Conservation (phyloP, 192 early-diverging fungal species). For the Backusella liffmaniae region DNA sequence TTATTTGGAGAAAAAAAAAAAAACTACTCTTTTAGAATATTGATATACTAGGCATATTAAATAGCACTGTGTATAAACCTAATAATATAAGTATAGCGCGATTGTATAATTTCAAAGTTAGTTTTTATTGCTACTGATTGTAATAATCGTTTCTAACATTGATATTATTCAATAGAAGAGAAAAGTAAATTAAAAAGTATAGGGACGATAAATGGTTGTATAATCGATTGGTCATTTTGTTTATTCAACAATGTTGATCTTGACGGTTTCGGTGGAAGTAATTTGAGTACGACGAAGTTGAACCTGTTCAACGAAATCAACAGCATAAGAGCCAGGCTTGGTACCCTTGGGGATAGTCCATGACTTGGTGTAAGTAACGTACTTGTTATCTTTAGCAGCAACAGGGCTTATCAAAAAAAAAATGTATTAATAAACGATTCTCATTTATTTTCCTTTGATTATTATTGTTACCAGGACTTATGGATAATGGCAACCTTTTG, state of each 20-base stretch:
- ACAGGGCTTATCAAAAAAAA: conserved; percentile 22
- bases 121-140: neutral
- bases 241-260: conserved; percentile 33
- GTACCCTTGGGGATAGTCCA: conserved; percentile 32
- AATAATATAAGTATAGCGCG: neutral
- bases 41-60: neutral
- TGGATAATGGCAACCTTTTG: conserved; percentile 21
- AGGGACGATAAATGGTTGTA: neutral
- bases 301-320: conserved; percentile 26
- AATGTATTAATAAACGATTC: neutral
- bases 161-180: neutral
- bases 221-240: neutral
- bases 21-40: neutral
- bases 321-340: conserved; percentile 37
- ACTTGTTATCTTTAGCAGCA: conserved; percentile 26
- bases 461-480: conserved; percentile 7
- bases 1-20: too few species aligned
- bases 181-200: neutral
- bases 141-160: neutral
- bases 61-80: neutral
- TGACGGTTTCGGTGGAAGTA: conserved; percentile 28
- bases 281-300: conserved; percentile 27
- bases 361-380: conserved; percentile 27
- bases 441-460: neutral
- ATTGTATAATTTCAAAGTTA: neutral